Evolutionary conservation across 805 yeast genomes (phyloP), one percentile per base, ranked within the genome.

Genomic region (Nakazawaea ernobii): DNA sequence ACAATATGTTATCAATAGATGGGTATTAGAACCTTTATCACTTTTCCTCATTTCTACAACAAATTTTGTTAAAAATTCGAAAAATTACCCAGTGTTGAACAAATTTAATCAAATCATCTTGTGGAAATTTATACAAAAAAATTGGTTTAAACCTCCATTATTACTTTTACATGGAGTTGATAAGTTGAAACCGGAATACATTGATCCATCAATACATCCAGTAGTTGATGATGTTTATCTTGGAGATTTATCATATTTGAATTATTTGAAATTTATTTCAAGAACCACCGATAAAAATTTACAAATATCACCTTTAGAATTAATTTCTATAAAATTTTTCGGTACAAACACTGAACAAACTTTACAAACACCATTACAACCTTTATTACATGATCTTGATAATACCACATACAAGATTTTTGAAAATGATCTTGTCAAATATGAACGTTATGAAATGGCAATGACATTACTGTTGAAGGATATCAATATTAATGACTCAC

Each of bases 391-490:
- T 36, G 68, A 82, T 52, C 65, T 91, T 39, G 77, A 79, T 15
- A 71, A 79, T 50, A 67, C 69, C 14, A 77, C 84, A 0, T 91
- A 91, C 59, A 72, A 74, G 20, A 72, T 75, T 4, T 90, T 91
- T 61, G 95, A 88, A 60, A 67, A 70, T 40, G 97, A 91, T 61
- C 55, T 58, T 0, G 68, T 70, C 42, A 91, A 91, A 62, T 91
- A 91, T 60, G 70, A 74, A 8, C 71, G 73, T 51, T 91, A 91
- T 59, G 82, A 74, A 49, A 55, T 66, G 27, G 95, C 96, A 1
- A 77, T 86, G 5, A 67, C 65, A 26, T 60, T 70, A 38, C 88
- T 91, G 0, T 49, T 85, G 14, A n/a, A 2, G 10, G 40, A 35
- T 17, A 30, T 24, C 20, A 29, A 30, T 20, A 20, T 8, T 11